A percentile compares a stretch with the other conserved stretches of the same genome.
Evolutionary conservation across 2,329 filamentous ascomycete genomes (phyloP).

Genomic region (Eutypella sp.): DNA sequence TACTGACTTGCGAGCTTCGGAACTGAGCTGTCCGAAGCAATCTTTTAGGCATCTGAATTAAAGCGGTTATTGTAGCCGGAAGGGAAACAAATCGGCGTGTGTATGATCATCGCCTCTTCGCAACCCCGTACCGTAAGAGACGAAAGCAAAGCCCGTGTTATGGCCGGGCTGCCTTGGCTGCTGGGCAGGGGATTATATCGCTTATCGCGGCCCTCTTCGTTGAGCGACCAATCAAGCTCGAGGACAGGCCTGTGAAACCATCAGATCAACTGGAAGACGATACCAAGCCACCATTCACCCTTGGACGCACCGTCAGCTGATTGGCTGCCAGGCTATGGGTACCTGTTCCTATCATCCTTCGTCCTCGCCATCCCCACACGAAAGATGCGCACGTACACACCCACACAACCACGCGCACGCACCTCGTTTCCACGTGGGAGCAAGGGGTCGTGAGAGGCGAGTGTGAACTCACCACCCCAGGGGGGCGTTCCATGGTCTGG

Average conservation of each 20-base stretch:
- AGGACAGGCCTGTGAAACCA: neutral
- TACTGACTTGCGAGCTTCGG: too few species aligned
- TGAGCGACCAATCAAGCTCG: neutral
- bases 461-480: neutral
- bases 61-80: neutral
- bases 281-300: too few species aligned
- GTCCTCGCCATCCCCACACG: neutral
- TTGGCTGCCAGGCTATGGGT: too few species aligned
- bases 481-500: neutral
- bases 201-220: neutral
- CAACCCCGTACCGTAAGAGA: too few species aligned
- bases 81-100: neutral
- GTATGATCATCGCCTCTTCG: too few species aligned
- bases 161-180: too few species aligned
- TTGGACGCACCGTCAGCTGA: too few species aligned
- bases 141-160: too few species aligned
- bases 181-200: too few species aligned
- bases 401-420: neutral
- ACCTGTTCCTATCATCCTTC: neutral
- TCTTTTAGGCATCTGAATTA: neutral
- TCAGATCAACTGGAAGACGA: too few species aligned
- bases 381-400: neutral
- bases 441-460: neutral
- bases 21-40: too few species aligned
- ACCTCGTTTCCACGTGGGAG: neutral